phyloP scores from a whole-genome alignment of 2,329 filamentous ascomycete species.

The Zasmidium cellare region DNA sequence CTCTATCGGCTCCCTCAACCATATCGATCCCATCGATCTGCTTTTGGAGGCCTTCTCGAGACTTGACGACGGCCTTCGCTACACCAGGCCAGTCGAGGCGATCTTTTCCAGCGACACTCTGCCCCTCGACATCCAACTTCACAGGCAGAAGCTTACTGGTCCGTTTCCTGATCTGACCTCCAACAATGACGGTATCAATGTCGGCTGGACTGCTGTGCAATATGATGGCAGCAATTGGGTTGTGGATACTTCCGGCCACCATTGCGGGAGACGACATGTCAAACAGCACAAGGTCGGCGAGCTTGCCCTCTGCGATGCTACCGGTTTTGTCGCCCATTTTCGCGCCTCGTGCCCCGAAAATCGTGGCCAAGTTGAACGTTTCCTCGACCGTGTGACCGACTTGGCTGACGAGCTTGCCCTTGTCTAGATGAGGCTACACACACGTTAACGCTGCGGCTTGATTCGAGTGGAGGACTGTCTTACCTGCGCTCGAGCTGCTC shows the following conservation, averaged over 20 bases:
- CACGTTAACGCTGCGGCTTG: neutral
- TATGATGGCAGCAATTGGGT: conserved; percentile 47
- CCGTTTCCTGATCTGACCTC: conserved; percentile 44
- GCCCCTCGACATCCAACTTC: neutral
- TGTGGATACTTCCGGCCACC: conserved; percentile 42
- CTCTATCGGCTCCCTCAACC: neutral
- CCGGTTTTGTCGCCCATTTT: neutral
- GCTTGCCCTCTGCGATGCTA: neutral
- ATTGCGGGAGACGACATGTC: conserved; percentile 44
- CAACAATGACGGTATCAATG: conserved; percentile 47
- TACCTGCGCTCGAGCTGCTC: neutral
- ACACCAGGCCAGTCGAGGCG: neutral
- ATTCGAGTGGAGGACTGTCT: neutral
- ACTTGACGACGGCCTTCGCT: neutral
- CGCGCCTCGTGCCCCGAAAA: neutral
- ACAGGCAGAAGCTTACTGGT: conserved; percentile 33
- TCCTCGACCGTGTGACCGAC: neutral
- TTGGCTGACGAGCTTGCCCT: neutral
- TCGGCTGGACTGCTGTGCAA: conserved; percentile 43
- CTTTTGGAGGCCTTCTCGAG: neutral
- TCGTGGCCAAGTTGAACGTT: neutral
- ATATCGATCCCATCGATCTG: neutral
- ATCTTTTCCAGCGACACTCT: neutral
- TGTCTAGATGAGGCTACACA: neutral
- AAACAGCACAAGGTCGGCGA: conserved; percentile 52